Conservation (phyloP, 139 green algal species). For the Coelastrella sp. region DNA sequence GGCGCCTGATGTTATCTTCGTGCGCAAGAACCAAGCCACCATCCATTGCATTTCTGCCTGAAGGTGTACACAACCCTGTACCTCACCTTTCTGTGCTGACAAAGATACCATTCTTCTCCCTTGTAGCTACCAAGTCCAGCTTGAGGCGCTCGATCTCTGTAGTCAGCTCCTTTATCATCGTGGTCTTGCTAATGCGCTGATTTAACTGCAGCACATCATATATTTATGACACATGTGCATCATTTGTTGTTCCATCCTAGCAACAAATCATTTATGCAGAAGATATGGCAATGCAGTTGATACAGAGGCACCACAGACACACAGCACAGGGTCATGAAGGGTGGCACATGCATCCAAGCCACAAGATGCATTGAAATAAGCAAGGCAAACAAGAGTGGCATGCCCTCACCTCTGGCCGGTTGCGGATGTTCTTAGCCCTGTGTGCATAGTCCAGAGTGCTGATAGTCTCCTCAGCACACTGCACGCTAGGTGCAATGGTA, state of each 20-base stretch:
- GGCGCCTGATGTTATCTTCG: no score
- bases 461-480: slow-evolving; percentile 95
- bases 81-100: slow-evolving; percentile 73
- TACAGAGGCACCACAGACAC: no score
- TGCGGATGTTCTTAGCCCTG: slow-evolving; percentile 98
- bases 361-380: no score
- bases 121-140: slow-evolving; percentile 77
- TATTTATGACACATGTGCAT: no score
- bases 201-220: slow-evolving; percentile 85
- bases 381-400: no score
- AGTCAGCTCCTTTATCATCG: slow-evolving; percentile 96
- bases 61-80: no score
- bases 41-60: neutral
- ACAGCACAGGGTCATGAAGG: no score
- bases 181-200: slow-evolving; percentile 91
- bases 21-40: no score
- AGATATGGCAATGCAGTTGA: no score
- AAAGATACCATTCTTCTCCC: slow-evolving; percentile 97
- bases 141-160: slow-evolving; percentile 96
- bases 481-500: slow-evolving; percentile 94
- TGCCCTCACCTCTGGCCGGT: slow-evolving; percentile 90
- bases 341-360: no score
- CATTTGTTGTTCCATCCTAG: no score
- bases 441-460: slow-evolving; percentile 98
- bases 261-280: no score